phyloP scores from a whole-genome alignment of 1,139 yeast genomes.

The Diutina siamensis region DNA sequence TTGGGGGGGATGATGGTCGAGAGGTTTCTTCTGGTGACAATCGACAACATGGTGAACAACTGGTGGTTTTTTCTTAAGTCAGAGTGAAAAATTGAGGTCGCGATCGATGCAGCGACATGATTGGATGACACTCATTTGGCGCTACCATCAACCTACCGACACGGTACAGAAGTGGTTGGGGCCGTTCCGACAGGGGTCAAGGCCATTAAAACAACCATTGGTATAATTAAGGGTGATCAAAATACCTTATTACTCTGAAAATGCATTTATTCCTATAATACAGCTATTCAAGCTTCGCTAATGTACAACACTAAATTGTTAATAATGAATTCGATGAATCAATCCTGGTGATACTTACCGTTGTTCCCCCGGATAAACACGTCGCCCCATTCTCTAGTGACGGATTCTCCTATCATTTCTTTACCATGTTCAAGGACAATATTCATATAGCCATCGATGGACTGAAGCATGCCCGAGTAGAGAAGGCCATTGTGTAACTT shows the following conservation, averaged over 20 bases:
- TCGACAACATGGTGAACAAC: conserved; percentile 43
- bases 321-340: conserved; percentile 11
- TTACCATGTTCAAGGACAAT: conserved; percentile 71
- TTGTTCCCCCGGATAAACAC: conserved; percentile 92
- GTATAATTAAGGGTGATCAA: too few relatives aligned
- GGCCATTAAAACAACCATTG: too few relatives aligned
- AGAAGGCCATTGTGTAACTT: conserved; percentile 81
- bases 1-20: conserved; percentile 97
- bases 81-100: not conserved
- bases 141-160: too few relatives aligned
- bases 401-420: conserved; percentile 48
- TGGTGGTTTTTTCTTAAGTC: conserved; percentile 6
- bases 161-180: too few relatives aligned
- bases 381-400: conserved; percentile 58
- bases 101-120: not conserved
- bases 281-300: conserved; percentile 14
- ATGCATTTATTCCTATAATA: not conserved
- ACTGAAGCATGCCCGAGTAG: conserved; percentile 62
- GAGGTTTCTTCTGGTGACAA: conserved; percentile 82
- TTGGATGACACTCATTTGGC: not conserved
- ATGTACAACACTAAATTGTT: conserved; percentile 34
- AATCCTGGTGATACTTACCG: conserved; percentile 38
- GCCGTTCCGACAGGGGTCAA: too few relatives aligned
- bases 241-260: too few relatives aligned
- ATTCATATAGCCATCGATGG: conserved; percentile 96